Conservation (phyloP, 176 grass and related monocot genomes). For the Leersia perrieri region DNA sequence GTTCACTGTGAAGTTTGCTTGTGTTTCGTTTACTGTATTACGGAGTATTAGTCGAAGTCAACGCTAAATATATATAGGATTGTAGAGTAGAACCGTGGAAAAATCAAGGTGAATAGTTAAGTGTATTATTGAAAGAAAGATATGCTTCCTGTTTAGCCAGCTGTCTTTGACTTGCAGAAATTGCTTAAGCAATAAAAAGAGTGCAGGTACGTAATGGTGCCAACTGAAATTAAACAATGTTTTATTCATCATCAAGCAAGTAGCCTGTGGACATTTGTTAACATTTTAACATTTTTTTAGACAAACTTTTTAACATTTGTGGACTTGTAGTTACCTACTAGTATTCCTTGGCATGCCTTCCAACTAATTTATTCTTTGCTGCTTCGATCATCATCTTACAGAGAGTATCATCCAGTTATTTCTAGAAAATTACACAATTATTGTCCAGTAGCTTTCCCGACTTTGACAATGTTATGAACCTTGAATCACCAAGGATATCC, state of each 20-base stretch:
- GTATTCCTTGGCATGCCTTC: background rate
- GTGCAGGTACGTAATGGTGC: background rate
- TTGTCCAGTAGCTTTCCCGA: background rate
- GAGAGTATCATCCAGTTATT: background rate
- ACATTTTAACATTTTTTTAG: no score
- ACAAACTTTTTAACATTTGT: no score
- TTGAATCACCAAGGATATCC: background rate
- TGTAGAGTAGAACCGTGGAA: background rate
- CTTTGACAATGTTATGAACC: background rate
- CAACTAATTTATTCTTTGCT: background rate
- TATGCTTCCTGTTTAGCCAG: background rate
- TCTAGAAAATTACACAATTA: background rate
- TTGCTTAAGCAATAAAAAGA: slow-evolving; percentile 18
- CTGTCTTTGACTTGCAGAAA: slow-evolving; percentile 16
- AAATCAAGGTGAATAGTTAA: background rate
- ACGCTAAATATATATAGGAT: background rate
- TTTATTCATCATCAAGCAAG: background rate
- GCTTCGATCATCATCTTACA: background rate
- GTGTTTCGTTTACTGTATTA: background rate
- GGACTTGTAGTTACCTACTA: background rate
- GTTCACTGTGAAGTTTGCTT: background rate
- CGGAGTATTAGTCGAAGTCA: background rate
- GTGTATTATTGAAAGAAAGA: slow-evolving; percentile 20
- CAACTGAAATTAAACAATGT: background rate
- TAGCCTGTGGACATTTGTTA: background rate